Base-by-base conservation (phyloP, 2,329 filamentous ascomycete genomes). In the Penicillium crustosum region DNA sequence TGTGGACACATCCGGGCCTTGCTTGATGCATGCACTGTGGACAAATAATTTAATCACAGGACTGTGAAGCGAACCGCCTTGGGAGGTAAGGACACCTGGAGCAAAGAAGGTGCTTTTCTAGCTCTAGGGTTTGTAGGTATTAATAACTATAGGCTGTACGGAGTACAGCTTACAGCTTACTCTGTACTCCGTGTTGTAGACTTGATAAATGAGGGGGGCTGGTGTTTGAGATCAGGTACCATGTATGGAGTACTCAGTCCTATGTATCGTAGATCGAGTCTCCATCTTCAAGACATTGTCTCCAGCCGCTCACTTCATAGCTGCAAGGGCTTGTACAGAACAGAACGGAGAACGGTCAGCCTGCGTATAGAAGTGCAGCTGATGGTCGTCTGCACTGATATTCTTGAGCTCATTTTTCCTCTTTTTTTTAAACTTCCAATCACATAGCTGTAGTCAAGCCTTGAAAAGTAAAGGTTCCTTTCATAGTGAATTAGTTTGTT, bases 1-100 rank as follows among this genome's bases (percentile, higher is more conserved):
- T 48, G 42, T 61, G 61, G 59, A 63, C 27, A 41, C 29, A 49
- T 38, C 33, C 42, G 61, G 59, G 54, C 63, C 63, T 65, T 65
- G 57, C 63, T 64, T 65, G 49, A 59, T 56, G 61, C 61, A 63
- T 49, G 51, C 55, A 50, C 48, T 4, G 48, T 49, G 9, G 55
- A 57, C 60, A 52, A 48, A 44, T 48, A 50, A 43, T 21, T 39
- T 25, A 12, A 6, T 17, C 7, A 19, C n/a, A 51, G 21, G 19
- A 35, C 10, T 35, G 23, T 52, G 19, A 6, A 21, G 15, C 13
- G 39, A 25, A 38, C 23, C 48, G 43, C 29, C 19, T 44, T 38
- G 25, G 44, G 38, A 57, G 49, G 44, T 45, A 53, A 55, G 50
- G 52, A 48, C 52, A 54, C n/a, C 27, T 33, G 4, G 15, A 17